phyloP scores from a whole-genome alignment of 2,329 filamentous ascomycete genomes.

The Ustilaginoidea virens region DNA sequence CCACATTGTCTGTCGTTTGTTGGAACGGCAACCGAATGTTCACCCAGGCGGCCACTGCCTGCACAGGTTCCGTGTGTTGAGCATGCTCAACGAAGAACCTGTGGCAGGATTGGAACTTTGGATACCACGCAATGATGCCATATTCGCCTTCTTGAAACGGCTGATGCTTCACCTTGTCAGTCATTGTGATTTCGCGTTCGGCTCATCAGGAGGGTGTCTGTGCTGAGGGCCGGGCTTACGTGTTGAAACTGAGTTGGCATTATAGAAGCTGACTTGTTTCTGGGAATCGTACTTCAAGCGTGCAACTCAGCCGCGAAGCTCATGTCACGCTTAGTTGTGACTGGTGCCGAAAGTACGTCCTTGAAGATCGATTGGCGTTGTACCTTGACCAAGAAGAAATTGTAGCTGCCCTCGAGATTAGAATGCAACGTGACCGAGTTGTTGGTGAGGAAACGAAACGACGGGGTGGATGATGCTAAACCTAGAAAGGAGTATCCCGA shows the following conservation, averaged over 20 bases:
- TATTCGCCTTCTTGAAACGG: conserved; percentile 37
- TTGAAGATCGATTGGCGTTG: too few relatives aligned
- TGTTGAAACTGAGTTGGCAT: neutral
- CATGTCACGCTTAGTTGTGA: neutral
- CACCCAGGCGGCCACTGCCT: conserved; percentile 77
- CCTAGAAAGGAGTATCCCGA: too few relatives aligned
- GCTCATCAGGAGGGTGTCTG: neutral
- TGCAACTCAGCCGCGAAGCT: neutral
- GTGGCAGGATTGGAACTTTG: conserved; percentile 77
- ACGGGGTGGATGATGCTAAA: too few relatives aligned
- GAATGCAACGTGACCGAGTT: too few relatives aligned
- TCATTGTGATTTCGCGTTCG: neutral
- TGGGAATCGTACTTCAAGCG: neutral
- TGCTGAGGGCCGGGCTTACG: neutral
- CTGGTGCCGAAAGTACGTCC: too few relatives aligned
- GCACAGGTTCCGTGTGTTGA: conserved; percentile 67
- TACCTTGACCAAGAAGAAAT: too few relatives aligned
- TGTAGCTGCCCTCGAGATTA: too few relatives aligned
- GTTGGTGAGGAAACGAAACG: too few relatives aligned
- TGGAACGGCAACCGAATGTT: conserved; percentile 89
- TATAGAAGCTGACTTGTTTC: neutral
- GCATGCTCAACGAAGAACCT: conserved; percentile 85
- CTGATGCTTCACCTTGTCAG: conserved; percentile 6
- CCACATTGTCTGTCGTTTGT: conserved; percentile 27
- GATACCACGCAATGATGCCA: conserved; percentile 87